Evolutionary conservation across 371 early-diverging fungal species (phyloP), one percentile per base, ranked within the genome.

Genomic region (Zopfochytrium polystomum): DNA sequence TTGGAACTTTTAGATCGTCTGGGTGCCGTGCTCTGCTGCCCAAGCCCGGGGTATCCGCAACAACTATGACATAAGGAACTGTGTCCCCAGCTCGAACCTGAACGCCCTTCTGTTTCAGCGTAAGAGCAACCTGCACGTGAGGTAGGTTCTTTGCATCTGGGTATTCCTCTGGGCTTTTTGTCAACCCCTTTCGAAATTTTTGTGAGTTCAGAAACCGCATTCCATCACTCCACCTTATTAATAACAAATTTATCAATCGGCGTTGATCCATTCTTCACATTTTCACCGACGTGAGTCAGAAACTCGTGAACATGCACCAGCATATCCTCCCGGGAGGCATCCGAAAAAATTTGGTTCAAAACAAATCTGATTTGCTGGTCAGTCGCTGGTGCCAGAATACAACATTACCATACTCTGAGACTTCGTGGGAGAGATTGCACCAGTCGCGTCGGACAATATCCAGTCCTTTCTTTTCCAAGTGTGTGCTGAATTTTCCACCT

Each of bases 361-460:
- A 92, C 89, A 59, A 76, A 87, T 30, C 85, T 86, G 31, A 47
- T 5, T 52, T 15, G 52, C n/a, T n/a, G n/a, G n/a, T n/a, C n/a
- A n/a, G n/a, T n/a, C n/a, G n/a, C n/a, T n/a, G 60, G 26, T 32
- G 11, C 38, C 30, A 22, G 20, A 35, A 2, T 15, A 11, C 23
- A 2, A 3, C 15, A n/a, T 23, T 27, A n/a, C 83, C 85, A 68
- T 78, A 84, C 78, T 80, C 75, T 7, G 92, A 93, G 2, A 91
- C 89, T 45, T 96, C 92, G 55, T 89, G 90, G 26, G 92, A 90
- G 34, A 96, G 79, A 23, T 80, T 91, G 75, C 97, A 99, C 96
- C 99, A 99, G 78, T 99, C 99, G 63, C 99, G 80, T 64, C 99
- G 86, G 0, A 98, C 97, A 60, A 95, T 78, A 75, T 99, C 99